Evolutionary conservation across 2,329 filamentous ascomycete species (phyloP).

Genomic region (Claviceps monticola): DNA sequence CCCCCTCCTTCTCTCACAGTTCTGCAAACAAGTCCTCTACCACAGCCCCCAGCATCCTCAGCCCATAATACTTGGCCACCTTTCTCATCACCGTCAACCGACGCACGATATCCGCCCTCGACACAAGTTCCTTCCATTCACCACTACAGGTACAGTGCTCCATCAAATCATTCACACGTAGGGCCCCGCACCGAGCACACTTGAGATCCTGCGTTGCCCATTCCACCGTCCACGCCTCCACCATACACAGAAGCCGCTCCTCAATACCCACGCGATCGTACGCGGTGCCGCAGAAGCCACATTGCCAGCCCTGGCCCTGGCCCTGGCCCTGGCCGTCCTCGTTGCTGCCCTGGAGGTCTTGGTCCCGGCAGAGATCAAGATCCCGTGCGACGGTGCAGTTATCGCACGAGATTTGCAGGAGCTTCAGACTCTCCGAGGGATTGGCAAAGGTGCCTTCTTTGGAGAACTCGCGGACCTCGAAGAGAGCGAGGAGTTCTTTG

Average conservation of each 20-base stretch:
- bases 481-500: constrained; percentile 76
- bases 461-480: constrained; percentile 91
- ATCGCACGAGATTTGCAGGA: constrained; percentile 70
- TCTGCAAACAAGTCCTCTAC: constrained; percentile 47
- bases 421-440: constrained; percentile 59
- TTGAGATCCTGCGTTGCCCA: constrained; percentile 88
- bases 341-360: constrained; percentile 47
- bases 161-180: constrained; percentile 85
- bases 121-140: constrained; percentile 61
- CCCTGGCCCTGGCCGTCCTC: constrained; percentile 8
- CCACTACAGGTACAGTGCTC: constrained; percentile 93
- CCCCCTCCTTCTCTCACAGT: constrained; percentile 18
- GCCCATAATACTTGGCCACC: constrained; percentile 65
- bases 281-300: constrained; percentile 58
- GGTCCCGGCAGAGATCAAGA: constrained; percentile 83
- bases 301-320: constrained; percentile 49
- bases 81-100: constrained; percentile 55
- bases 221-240: constrained; percentile 60
- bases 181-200: constrained; percentile 55
- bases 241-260: constrained; percentile 62
- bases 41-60: constrained; percentile 69
- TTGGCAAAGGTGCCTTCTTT: constrained; percentile 79
- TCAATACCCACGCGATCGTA: constrained; percentile 73
- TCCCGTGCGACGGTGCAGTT: constrained; percentile 83
- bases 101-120: constrained; percentile 49